These are phyloP conservation scores for Aureobasidium namibiae DNA, from an alignment of 2,329 filamentous ascomycete genomes.

Conservation along the genomic window DNA sequence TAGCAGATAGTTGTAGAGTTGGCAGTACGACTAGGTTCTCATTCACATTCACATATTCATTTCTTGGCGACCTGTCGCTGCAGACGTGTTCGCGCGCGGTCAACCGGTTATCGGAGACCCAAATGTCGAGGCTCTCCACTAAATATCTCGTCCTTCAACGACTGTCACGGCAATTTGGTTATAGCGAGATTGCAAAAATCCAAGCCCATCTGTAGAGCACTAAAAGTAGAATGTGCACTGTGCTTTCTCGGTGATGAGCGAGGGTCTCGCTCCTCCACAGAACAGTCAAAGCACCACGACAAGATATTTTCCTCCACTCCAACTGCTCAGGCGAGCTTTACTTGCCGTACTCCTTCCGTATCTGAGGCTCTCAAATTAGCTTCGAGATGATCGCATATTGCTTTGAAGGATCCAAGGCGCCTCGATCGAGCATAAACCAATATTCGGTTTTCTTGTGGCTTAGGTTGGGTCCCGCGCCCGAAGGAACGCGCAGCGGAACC, in stretches of 20 bases:
- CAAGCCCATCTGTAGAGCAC: neutral
- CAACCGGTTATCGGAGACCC: neutral
- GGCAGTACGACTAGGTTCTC: neutral
- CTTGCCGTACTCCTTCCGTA: neutral
- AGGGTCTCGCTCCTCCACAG: neutral
- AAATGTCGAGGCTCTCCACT: neutral
- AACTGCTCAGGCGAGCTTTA: neutral
- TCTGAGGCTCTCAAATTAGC: neutral
- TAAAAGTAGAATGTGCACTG: neutral
- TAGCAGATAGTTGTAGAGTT: neutral
- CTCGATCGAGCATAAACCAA: neutral
- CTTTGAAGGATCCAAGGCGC: neutral
- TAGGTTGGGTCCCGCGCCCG: neutral
- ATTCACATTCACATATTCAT: neutral
- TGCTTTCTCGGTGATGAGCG: constrained; percentile 1
- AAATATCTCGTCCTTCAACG: neutral
- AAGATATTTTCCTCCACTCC: neutral
- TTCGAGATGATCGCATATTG: neutral
- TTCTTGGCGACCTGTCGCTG: neutral
- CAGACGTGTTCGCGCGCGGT: neutral
- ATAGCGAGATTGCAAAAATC: neutral
- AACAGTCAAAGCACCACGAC: neutral
- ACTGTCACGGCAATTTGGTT: neutral
- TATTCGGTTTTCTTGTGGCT: neutral
- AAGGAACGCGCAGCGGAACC: neutral